These are phyloP conservation scores for Erodium texanum DNA, from an alignment of 441 rosid species.

Conservation along the genomic window DNA sequence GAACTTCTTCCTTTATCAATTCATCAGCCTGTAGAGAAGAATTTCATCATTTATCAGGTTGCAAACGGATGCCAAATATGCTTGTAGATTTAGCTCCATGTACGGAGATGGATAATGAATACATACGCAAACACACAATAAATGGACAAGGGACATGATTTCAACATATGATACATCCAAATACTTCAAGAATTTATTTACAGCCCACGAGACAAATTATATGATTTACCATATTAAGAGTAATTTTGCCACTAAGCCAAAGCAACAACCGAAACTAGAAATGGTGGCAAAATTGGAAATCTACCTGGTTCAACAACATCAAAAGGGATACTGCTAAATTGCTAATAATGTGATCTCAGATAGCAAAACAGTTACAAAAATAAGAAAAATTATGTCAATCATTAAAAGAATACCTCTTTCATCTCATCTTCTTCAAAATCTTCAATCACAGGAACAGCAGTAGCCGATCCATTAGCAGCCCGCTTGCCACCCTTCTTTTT, in stretches of 20 bases:
- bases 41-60: conserved; percentile 5
- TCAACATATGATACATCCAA: no score
- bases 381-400: conserved; percentile 1
- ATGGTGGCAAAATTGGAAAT: conserved; percentile 5
- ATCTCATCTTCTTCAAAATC: conserved; percentile 78
- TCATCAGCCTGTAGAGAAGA: conserved; percentile 51
- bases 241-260: not conserved
- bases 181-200: not conserved
- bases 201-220: not conserved
- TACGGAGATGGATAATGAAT: no score
- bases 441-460: conserved; percentile 49
- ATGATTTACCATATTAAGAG: not conserved
- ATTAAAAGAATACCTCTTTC: conserved; percentile 44
- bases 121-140: not conserved
- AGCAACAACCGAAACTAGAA: not conserved
- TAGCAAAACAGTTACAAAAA: not conserved
- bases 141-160: not conserved
- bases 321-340: not conserved
- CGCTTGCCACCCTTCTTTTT: conserved; percentile 75
- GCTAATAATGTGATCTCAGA: not conserved
- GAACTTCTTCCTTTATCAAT: conserved; percentile 64
- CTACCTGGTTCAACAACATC: not conserved
- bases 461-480: conserved; percentile 42
- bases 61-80: not conserved
- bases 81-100: no score